Conservation (phyloP, 495 filamentous ascomycete genomes). For the Penicillium robsamsonii region DNA sequence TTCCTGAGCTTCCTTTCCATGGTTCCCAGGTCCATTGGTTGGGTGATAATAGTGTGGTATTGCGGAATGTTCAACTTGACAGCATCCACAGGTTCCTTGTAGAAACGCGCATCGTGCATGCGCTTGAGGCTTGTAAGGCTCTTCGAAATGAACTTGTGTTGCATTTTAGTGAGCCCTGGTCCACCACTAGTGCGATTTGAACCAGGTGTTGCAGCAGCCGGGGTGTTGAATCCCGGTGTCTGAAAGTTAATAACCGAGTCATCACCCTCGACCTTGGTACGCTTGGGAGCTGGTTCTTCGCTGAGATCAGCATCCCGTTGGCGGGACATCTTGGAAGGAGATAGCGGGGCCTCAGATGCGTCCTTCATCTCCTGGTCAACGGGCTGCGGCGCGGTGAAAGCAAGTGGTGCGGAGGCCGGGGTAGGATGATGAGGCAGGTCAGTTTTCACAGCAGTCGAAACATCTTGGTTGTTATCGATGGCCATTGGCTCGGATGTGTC, state of each 20-base stretch:
- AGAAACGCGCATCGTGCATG: conserved; percentile 69
- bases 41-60: conserved; percentile 68
- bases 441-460: conserved; percentile 22
- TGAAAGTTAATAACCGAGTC: conserved; percentile 35
- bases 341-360: conserved; percentile 36
- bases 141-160: conserved; percentile 55
- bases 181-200: conserved; percentile 14
- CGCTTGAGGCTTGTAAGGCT: conserved; percentile 72
- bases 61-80: conserved; percentile 64
- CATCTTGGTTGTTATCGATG: conserved; percentile 17
- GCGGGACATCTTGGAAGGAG: conserved; percentile 59
- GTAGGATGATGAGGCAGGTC: conserved; percentile 40
- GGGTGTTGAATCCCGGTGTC: conserved; percentile 33
- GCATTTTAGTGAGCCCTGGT: conserved; percentile 50
- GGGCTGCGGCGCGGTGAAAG: conserved; percentile 20
- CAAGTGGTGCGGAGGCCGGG: conserved; percentile 10
- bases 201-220: conserved; percentile 24
- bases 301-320: conserved; percentile 67
- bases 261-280: conserved; percentile 61
- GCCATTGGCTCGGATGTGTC: conserved; percentile 21
- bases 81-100: conserved; percentile 71
- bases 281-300: conserved; percentile 76
- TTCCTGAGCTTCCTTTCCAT: conserved; percentile 79
- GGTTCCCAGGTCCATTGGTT: conserved; percentile 78
- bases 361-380: conserved; percentile 44